A percentile compares a stretch with the other conserved stretches of the same genome.
Conservation (phyloP, 208 protist genomes). For the Trypanosoma mega region DNA sequence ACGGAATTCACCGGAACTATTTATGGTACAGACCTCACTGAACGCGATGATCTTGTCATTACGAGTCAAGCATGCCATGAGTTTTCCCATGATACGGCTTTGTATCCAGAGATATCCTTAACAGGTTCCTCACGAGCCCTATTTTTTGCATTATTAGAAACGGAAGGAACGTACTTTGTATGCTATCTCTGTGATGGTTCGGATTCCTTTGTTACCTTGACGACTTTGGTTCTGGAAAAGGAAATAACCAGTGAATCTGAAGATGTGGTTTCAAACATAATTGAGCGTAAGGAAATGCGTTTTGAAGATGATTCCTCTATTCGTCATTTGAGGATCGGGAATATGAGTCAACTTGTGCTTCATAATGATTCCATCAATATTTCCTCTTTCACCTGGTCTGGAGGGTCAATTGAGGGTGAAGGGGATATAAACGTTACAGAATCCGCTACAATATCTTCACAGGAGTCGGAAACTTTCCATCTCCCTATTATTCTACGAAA, state of each 20-base stretch:
- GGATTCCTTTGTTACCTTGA: constrained; percentile 51
- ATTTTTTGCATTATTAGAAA: constrained; percentile 65
- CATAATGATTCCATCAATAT: constrained; percentile 63
- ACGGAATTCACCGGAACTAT: constrained; percentile 76
- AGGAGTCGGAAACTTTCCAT: constrained; percentile 60
- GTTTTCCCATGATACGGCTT: constrained; percentile 57
- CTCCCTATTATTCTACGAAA: constrained; percentile 64
- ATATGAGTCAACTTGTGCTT: constrained; percentile 60
- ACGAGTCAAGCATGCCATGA: constrained; percentile 70
- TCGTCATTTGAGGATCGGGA: constrained; percentile 58
- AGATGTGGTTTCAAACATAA: constrained; percentile 43
- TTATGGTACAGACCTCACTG: constrained; percentile 76
- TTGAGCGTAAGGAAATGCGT: constrained; percentile 60
- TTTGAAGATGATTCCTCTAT: constrained; percentile 49
- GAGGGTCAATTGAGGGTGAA: constrained; percentile 66
- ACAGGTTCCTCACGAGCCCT: constrained; percentile 60
- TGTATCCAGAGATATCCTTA: constrained; percentile 70
- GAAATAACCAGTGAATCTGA: constrained; percentile 52
- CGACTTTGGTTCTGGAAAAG: constrained; percentile 69
- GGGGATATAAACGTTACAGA: constrained; percentile 66
- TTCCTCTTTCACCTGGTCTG: constrained; percentile 77
- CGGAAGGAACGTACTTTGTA: constrained; percentile 70
- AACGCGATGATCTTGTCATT: constrained; percentile 69
- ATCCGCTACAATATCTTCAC: constrained; percentile 58
- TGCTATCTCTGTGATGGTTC: constrained; percentile 76